These are phyloP conservation scores for Lepidium sativum DNA, from an alignment of 345 rosid species.

Conservation along the genomic window DNA sequence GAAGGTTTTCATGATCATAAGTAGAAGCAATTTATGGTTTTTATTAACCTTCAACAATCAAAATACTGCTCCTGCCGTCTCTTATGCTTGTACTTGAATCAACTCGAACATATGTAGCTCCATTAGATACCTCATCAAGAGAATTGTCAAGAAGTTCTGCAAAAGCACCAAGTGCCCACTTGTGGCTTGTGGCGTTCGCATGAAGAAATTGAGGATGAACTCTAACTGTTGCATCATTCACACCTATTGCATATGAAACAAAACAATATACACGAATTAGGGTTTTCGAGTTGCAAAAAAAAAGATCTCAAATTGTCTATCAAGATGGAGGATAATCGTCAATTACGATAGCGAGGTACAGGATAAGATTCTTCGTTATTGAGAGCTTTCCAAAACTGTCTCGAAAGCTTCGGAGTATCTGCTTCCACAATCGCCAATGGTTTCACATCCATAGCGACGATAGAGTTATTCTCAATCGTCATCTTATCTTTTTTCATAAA, in stretches of 20 bases:
- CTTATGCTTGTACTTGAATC: conserved; percentile 36
- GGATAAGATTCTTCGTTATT: conserved; percentile 34
- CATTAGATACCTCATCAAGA: conserved; percentile 69
- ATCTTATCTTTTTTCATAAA: conserved; percentile 24
- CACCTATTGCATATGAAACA: conserved; percentile 31
- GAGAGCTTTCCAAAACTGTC: conserved; percentile 64
- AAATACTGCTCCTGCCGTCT: conserved; percentile 23
- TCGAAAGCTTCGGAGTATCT: conserved; percentile 19
- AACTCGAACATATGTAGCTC: conserved; percentile 48
- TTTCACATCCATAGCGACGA: background rate
- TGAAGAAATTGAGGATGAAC: conserved; percentile 91
- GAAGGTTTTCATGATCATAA: background rate
- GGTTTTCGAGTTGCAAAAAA: background rate
- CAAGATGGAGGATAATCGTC: background rate
- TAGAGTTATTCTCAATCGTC: background rate
- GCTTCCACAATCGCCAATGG: conserved; percentile 1
- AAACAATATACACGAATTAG: background rate
- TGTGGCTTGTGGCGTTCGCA: conserved; percentile 89
- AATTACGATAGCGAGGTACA: conserved; percentile 16
- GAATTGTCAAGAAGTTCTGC: conserved; percentile 87
- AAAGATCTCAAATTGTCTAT: background rate
- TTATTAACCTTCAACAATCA: conserved; percentile 17
- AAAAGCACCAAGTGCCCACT: conserved; percentile 94
- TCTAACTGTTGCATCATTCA: conserved; percentile 55
- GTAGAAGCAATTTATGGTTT: background rate